Evolutionary conservation across 140 eudicot genomes (phyloP).

Genomic region (Cichorium intybus): DNA sequence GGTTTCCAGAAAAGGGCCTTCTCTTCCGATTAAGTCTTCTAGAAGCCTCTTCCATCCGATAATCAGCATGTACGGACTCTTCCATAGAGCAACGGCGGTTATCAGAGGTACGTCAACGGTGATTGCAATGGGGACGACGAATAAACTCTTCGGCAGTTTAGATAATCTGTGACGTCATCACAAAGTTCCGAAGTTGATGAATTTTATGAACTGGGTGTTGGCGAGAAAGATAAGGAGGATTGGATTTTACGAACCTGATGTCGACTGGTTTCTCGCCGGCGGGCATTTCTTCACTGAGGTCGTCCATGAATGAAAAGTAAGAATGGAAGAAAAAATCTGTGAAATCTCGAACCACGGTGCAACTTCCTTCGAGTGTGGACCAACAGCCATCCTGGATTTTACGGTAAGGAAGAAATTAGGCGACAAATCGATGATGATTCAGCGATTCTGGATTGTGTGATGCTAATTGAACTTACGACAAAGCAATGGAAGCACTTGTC

Average conservation of each 20-base stretch:
- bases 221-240: background rate
- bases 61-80: constrained; percentile 86
- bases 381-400: constrained; percentile 67
- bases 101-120: constrained; percentile 61
- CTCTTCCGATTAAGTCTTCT: constrained; percentile 86
- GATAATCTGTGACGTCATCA: constrained; percentile 38
- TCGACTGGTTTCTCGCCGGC: constrained; percentile 62
- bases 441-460: background rate
- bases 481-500: constrained; percentile 74
- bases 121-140: constrained; percentile 55
- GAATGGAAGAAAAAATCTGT: constrained; percentile 95
- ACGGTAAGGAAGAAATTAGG: background rate
- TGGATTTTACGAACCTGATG: constrained; percentile 49
- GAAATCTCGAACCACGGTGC: constrained; percentile 80
- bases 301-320: constrained; percentile 95
- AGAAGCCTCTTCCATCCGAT: constrained; percentile 93
- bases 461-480: constrained; percentile 39
- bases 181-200: background rate
- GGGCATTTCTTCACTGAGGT: constrained; percentile 63
- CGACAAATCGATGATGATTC: background rate
- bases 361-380: constrained; percentile 67
- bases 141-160: constrained; percentile 63
- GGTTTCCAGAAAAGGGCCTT: constrained; percentile 91
- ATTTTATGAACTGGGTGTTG: background rate
- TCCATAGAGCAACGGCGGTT: constrained; percentile 71